Evolutionary conservation across 2,329 filamentous ascomycete genomes (phyloP).

Genomic region (Aspergillus luchuensis): DNA sequence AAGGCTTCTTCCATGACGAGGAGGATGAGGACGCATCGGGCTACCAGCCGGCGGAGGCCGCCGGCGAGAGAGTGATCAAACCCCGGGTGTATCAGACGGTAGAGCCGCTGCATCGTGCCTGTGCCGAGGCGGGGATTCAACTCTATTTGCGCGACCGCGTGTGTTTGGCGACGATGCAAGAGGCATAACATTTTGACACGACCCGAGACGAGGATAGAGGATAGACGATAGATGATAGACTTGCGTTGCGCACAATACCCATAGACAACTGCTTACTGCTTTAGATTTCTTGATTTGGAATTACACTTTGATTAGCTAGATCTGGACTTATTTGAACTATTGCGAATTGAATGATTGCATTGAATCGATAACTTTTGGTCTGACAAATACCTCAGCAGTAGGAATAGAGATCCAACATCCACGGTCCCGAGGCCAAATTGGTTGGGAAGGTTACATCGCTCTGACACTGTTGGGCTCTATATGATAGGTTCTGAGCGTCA

Average conservation of each 20-base stretch:
- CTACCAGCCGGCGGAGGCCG: conserved; percentile 9
- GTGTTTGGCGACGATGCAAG: conserved; percentile 21
- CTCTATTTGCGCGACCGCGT: conserved; percentile 30
- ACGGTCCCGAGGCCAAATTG: no score
- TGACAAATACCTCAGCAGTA: no score
- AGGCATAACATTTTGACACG: conserved; percentile 1
- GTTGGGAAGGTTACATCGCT: no score
- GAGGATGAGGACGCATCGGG: conserved; percentile 26
- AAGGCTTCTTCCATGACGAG: conserved; percentile 32
- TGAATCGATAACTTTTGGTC: no score
- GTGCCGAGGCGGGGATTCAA: conserved; percentile 24
- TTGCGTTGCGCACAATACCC: neutral
- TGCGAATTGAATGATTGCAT: no score
- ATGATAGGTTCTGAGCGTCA: no score
- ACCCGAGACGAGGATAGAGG: neutral
- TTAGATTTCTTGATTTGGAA: neutral
- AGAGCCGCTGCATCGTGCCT: conserved; percentile 26
- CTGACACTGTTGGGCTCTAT: no score
- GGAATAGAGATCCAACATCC: no score
- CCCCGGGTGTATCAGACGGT: conserved; percentile 26
- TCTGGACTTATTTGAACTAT: neutral
- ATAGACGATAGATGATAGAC: neutral
- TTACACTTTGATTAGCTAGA: neutral
- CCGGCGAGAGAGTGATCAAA: conserved; percentile 23
- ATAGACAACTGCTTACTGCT: neutral